Evolutionary conservation across 441 rosid genomes (phyloP), one percentile per base, ranked within the genome.

Genomic region (Mallotus repandus): DNA sequence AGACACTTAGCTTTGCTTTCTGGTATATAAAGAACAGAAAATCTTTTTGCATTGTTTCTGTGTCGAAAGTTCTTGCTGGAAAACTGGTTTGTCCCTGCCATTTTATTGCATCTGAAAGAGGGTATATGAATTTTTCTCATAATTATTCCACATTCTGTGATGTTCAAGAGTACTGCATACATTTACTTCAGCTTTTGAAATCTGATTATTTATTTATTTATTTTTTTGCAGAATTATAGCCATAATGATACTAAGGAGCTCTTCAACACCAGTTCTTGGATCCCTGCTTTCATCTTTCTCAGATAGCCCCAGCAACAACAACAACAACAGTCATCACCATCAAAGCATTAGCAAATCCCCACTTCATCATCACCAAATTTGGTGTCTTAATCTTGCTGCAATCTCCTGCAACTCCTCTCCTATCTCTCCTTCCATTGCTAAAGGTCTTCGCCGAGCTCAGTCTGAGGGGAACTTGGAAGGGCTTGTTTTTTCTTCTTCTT

Each of bases 261-360:
- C 91, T 41, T 89, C 91, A 62, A 89, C 91, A 0, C 94, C 94
- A 1, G 64, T 89, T 78, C 87, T 89, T 12, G 87, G 91, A 43
- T 87, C 94, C 18, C 86, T 89, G 41, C 77, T 86, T 14, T 43
- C 86, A 0, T 81, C 86, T 19, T 41, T 79, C 38, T 60, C 84
- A 0, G 90, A 89, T 6, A 78, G 82, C 58, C 81, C 89, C 11
- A 79, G n/a, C 68, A 77, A 57, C 43, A 84, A 73, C 74, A 75
- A 57, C 63, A 63, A n/a, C n/a, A n/a, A n/a, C n/a, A n/a, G 15
- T 6, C 63, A 56, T 63, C 38, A 67, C 18, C 77, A 66, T 46
- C 70, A 61, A 21, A 71, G 35, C 75, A 74, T 66, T 52, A 60
- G 59, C 66, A 78, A 80, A 41, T 56, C 81, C 54, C 69, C 86